A percentile compares a stretch with the other conserved stretches of the same genome.
Evolutionary conservation across 169 alveolate species (phyloP).

Genomic region (Cardiosporidium cionae): DNA sequence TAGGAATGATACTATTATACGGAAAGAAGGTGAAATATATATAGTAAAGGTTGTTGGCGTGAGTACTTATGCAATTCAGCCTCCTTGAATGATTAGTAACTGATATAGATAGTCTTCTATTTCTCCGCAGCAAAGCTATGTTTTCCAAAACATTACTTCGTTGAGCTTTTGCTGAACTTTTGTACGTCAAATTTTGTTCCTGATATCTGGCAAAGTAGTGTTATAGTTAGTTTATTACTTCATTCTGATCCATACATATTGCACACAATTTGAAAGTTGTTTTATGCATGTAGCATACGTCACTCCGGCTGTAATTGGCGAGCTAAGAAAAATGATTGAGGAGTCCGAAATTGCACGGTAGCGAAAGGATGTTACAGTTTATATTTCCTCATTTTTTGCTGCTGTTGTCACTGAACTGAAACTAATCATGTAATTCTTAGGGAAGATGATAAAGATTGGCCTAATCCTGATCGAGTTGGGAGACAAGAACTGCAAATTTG

Average conservation of each 20-base stretch:
- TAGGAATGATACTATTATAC: slow-evolving; percentile 81
- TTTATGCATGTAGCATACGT: slow-evolving; percentile 50
- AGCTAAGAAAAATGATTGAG: slow-evolving; percentile 29
- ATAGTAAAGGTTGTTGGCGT: too few species aligned
- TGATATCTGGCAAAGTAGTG: too few species aligned
- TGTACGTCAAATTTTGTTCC: too few species aligned
- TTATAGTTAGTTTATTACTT: too few species aligned
- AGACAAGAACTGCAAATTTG: slow-evolving; percentile 91
- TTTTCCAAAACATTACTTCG: too few species aligned
- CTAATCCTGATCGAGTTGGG: slow-evolving; percentile 89
- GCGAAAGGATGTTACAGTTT: not conserved
- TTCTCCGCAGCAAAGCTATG: too few species aligned
- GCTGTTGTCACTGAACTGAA: not conserved
- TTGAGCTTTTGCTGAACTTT: too few species aligned
- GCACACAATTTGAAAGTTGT: too few species aligned
- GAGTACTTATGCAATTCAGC: too few species aligned
- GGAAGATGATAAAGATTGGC: slow-evolving; percentile 90
- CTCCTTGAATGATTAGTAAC: too few species aligned
- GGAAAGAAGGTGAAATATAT: slow-evolving; percentile 80
- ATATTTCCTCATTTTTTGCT: not conserved
- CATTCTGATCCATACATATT: too few species aligned
- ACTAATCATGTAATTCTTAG: slow-evolving; percentile 26
- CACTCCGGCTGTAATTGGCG: slow-evolving; percentile 46
- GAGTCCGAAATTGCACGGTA: slow-evolving; percentile 34
- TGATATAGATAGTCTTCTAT: too few species aligned